Percentiles rank a stretch among this genome's conserved stretches.
These are phyloP conservation scores for Volutella citrinella DNA, from an alignment of 2,329 filamentous ascomycete species.

Conservation along the genomic window DNA sequence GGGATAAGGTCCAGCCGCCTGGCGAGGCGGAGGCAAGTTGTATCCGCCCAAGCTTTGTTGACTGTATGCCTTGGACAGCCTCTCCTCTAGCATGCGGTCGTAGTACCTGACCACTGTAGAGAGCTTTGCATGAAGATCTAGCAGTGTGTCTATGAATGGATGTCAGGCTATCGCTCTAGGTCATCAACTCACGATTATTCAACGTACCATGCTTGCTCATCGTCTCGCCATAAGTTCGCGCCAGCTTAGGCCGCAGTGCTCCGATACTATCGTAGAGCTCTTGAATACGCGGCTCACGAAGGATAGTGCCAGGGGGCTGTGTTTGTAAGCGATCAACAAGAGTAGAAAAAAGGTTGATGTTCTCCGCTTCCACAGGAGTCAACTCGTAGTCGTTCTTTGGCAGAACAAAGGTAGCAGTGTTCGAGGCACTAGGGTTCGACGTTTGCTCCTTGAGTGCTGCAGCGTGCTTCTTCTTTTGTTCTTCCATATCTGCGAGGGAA, in stretches of 20 bases:
- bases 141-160: conserved; percentile 67
- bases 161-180: no score
- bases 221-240: conserved; percentile 93
- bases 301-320: conserved; percentile 89
- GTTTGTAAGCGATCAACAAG: conserved; percentile 92
- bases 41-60: conserved; percentile 72
- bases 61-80: conserved; percentile 87
- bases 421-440: conserved; percentile 37
- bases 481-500: conserved; percentile 93
- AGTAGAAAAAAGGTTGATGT: conserved; percentile 94
- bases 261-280: conserved; percentile 97
- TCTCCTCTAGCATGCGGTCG: conserved; percentile 95
- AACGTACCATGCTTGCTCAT: conserved; percentile 95
- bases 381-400: conserved; percentile 94
- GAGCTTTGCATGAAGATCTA: conserved; percentile 92
- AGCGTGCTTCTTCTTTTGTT: conserved; percentile 90
- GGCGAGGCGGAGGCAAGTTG: conserved; percentile 49
- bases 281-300: conserved; percentile 97
- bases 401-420: conserved; percentile 50
- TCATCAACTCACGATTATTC: no score
- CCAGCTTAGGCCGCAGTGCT: conserved; percentile 86
- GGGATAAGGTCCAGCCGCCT: conserved; percentile 65
- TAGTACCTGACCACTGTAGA: conserved; percentile 97
- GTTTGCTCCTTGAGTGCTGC: conserved; percentile 79
- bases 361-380: conserved; percentile 89